phyloP scores from a whole-genome alignment of 2,329 filamentous ascomycete genomes.

The Thermoascus crustaceus region DNA sequence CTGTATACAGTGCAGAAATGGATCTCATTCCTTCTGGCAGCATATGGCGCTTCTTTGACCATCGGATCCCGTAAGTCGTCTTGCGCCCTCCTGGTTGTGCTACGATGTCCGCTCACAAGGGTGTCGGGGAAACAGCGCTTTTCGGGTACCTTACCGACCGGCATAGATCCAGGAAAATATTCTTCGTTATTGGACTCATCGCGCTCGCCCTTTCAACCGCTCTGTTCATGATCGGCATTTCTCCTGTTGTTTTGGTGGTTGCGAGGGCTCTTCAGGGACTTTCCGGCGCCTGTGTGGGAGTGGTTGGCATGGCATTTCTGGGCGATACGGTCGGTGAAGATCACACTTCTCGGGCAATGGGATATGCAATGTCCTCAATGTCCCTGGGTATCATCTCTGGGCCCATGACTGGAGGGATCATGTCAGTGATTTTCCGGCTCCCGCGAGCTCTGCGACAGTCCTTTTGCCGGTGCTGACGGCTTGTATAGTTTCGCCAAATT shows the following conservation, averaged over 20 bases:
- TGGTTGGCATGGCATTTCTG: slow-evolving; percentile 6
- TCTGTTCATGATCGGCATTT: slow-evolving; percentile 3
- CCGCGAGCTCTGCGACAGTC: too few species aligned
- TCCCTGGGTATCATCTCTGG: too few species aligned
- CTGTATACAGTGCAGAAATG: slow-evolving; percentile 9
- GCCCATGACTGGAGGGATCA: too few species aligned
- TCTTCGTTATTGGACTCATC: slow-evolving; percentile 5
- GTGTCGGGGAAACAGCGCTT: too few species aligned
- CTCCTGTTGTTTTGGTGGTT: slow-evolving; percentile 2
- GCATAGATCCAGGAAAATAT: slow-evolving; percentile 3
- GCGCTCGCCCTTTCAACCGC: slow-evolving; percentile 5
- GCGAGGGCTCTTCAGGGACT: slow-evolving; percentile 6
- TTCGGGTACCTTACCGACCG: slow-evolving; percentile 5
- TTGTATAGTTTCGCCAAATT: too few species aligned
- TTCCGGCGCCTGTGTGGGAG: slow-evolving; percentile 5
- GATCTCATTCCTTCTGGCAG: slow-evolving; percentile 6
- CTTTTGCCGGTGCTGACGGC: too few species aligned
- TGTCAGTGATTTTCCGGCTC: too few species aligned
- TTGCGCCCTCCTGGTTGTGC: background rate
- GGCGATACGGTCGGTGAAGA: slow-evolving; percentile 5
- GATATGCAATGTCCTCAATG: too few species aligned
- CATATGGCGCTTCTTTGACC: slow-evolving; percentile 5
- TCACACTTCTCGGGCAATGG: background rate
- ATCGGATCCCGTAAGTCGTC: slow-evolving; percentile 7
- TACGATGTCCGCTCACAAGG: background rate